Percentiles rank a stretch among this genome's conserved stretches.
Evolutionary conservation across 768 basidiomycete genomes (phyloP).

Genomic region (Lactifluus subvellereus): DNA sequence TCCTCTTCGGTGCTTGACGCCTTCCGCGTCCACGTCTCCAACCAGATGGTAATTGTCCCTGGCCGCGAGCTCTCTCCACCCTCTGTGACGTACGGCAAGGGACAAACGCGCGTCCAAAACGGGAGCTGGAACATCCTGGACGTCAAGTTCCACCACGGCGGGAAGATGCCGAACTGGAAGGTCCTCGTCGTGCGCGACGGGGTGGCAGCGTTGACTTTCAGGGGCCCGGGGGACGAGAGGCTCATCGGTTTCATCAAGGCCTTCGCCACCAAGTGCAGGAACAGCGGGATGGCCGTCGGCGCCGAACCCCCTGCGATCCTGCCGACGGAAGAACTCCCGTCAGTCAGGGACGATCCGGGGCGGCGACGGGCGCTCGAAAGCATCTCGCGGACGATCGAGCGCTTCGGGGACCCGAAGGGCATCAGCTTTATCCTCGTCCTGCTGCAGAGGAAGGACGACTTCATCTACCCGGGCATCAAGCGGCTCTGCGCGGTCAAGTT

Average conservation of each 20-base stretch:
- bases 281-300: slow-evolving; percentile 54
- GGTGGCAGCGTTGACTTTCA: slow-evolving; percentile 30
- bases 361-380: slow-evolving; percentile 40
- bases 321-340: slow-evolving; percentile 27
- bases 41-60: slow-evolving; percentile 58
- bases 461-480: slow-evolving; percentile 79
- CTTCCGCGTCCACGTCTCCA: slow-evolving; percentile 54
- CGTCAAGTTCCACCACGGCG: slow-evolving; percentile 60
- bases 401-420: slow-evolving; percentile 28
- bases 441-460: slow-evolving; percentile 61
- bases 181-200: slow-evolving; percentile 60
- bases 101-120: slow-evolving; percentile 40
- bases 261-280: slow-evolving; percentile 50
- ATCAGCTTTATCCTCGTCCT: slow-evolving; percentile 69
- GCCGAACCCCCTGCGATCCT: slow-evolving; percentile 34
- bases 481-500: slow-evolving; percentile 64
- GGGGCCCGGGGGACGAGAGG: slow-evolving; percentile 38
- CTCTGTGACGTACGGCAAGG: slow-evolving; percentile 46
- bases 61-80: slow-evolving; percentile 61
- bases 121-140: slow-evolving; percentile 76
- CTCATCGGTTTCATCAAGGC: slow-evolving; percentile 43
- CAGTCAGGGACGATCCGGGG: slow-evolving; percentile 36
- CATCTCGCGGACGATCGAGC: slow-evolving; percentile 33
- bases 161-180: slow-evolving; percentile 52
- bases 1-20: slow-evolving; percentile 35